Evolutionary conservation across 495 filamentous ascomycete genomes (phyloP).

Genomic region (Penicillium angulare): DNA sequence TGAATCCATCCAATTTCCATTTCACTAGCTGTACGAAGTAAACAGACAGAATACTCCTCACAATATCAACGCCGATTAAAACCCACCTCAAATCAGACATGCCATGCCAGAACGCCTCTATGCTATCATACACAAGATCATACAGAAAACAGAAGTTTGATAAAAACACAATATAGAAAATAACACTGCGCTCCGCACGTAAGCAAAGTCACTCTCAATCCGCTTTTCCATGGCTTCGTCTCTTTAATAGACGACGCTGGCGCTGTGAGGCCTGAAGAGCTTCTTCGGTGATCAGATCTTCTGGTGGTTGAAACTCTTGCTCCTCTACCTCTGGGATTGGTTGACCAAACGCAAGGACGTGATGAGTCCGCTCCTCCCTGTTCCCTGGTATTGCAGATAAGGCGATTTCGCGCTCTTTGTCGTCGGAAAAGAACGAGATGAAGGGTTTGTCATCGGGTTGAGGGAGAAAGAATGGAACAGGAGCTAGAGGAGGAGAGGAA

Average conservation of each 20-base stretch:
- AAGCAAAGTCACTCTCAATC: background rate
- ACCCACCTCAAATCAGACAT: background rate
- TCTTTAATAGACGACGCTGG: constrained; percentile 49
- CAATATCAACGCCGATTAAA: background rate
- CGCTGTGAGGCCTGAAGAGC: constrained; percentile 63
- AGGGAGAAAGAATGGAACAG: constrained; percentile 58
- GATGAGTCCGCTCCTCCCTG: constrained; percentile 32
- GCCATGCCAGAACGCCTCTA: constrained; percentile 20
- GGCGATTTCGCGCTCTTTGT: constrained; percentile 58
- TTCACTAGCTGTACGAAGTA: background rate
- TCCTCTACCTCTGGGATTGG: constrained; percentile 71
- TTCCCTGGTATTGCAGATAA: background rate
- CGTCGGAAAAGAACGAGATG: constrained; percentile 79
- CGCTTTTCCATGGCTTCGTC: constrained; percentile 30
- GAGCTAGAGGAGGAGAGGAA: constrained; percentile 5
- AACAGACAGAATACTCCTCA: background rate
- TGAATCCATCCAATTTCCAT: background rate
- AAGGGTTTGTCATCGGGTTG: constrained; percentile 62
- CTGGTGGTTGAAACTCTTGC: constrained; percentile 71
- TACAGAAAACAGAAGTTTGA: background rate
- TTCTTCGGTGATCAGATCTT: constrained; percentile 66
- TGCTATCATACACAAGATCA: constrained; percentile 29
- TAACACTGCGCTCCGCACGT: background rate
- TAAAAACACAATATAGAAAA: constrained; percentile 2
- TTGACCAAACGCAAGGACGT: constrained; percentile 68